These are phyloP conservation scores for Erodium maritimum DNA, from an alignment of 345 rosid genomes.

Conservation along the genomic window DNA sequence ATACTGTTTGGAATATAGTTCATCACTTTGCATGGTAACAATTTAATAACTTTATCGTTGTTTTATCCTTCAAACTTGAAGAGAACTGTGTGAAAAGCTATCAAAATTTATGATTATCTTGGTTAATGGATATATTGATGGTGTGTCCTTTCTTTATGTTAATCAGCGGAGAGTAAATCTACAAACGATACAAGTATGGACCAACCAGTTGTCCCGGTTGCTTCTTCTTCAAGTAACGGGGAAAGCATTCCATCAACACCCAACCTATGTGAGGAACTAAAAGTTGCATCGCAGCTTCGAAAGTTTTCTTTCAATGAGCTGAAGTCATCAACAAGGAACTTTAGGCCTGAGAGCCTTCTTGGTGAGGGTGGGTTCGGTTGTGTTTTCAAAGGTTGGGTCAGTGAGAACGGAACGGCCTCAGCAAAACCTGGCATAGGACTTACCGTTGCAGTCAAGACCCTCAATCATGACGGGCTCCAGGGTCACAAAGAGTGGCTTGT, in stretches of 20 bases:
- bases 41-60: no score
- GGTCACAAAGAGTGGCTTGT: not conserved
- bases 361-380: not conserved
- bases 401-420: not conserved
- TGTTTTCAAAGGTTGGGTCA: not conserved
- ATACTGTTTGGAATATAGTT: no score
- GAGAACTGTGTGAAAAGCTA: no score
- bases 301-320: not conserved
- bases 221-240: not conserved
- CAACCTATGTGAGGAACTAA: not conserved
- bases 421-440: not conserved
- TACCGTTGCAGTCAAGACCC: not conserved
- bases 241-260: not conserved
- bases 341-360: not conserved
- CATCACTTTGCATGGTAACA: no score
- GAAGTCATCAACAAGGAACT: not conserved
- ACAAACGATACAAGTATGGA: not conserved
- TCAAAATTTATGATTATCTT: not conserved
- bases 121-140: not conserved
- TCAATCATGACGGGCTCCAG: not conserved
- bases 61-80: no score
- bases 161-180: not conserved
- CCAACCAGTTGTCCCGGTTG: not conserved
- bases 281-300: not conserved
- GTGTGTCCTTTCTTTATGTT: not conserved